Conservation (phyloP, 164 flowering plant genomes). For the Euptelea pleiosperma region DNA sequence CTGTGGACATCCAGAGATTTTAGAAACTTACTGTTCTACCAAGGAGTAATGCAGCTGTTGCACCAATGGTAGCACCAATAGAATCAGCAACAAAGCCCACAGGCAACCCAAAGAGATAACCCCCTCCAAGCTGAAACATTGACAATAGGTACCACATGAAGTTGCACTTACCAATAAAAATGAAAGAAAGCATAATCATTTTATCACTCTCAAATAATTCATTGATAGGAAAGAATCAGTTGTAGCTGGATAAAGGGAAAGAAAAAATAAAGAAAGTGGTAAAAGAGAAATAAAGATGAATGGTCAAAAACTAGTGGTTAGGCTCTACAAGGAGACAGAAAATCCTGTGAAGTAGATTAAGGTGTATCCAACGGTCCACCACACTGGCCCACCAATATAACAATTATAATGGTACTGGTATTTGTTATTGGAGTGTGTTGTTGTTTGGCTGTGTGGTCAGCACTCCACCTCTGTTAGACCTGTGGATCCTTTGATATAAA, state of each 20-base stretch:
- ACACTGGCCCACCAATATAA: no score
- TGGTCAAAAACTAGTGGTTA: neutral
- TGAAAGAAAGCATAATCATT: neutral
- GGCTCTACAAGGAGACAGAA: no score
- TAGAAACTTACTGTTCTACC: constrained; percentile 78
- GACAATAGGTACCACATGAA: neutral
- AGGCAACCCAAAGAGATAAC: constrained; percentile 94
- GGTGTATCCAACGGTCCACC: no score
- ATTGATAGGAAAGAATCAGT: no score
- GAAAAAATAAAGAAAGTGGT: neutral
- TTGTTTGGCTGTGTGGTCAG: no score
- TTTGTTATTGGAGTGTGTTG: no score
- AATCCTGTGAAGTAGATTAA: no score
- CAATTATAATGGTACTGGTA: no score
- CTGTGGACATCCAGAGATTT: neutral
- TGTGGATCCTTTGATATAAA: no score
- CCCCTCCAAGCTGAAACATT: constrained; percentile 80
- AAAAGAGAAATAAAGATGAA: neutral
- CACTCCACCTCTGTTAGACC: no score
- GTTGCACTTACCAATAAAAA: constrained; percentile 7
- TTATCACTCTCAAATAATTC: no score
- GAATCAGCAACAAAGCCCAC: constrained; percentile 95
- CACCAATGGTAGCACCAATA: constrained; percentile 89
- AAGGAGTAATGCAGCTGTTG: constrained; percentile 85
- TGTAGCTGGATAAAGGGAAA: no score